These are phyloP conservation scores for Heterobasidion occidentale DNA, from an alignment of 1,284 basidiomycete genomes.

Conservation along the genomic window DNA sequence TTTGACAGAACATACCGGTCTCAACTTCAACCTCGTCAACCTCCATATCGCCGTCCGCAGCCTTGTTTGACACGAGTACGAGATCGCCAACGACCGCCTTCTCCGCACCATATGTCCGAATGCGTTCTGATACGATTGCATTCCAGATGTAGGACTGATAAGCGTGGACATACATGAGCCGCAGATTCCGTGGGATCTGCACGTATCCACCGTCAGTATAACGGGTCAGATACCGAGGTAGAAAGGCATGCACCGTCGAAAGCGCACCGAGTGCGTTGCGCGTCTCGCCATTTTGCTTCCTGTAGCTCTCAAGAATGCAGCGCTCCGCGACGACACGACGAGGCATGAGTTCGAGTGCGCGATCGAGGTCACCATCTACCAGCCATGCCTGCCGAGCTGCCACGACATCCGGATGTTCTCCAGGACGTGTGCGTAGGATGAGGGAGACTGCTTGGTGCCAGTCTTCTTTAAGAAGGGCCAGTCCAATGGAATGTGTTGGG, in stretches of 20 bases:
- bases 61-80: slow-evolving; percentile 56
- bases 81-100: slow-evolving; percentile 83
- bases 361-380: slow-evolving; percentile 67
- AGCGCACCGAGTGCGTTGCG: slow-evolving; percentile 83
- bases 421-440: slow-evolving; percentile 75
- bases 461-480: slow-evolving; percentile 81
- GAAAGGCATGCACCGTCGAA: slow-evolving; percentile 53
- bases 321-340: slow-evolving; percentile 88
- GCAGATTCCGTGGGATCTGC: slow-evolving; percentile 90
- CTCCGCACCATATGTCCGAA: slow-evolving; percentile 70
- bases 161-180: slow-evolving; percentile 97
- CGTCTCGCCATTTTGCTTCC: slow-evolving; percentile 70
- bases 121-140: slow-evolving; percentile 87
- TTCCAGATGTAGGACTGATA: slow-evolving; percentile 99
- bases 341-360: slow-evolving; percentile 79
- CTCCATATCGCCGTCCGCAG: slow-evolving; percentile 19
- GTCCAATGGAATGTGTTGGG: slow-evolving; percentile 90
- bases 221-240: not conserved
- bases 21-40: slow-evolving; percentile 26
- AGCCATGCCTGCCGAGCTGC: slow-evolving; percentile 80
- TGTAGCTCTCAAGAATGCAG: slow-evolving; percentile 85
- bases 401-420: slow-evolving; percentile 84
- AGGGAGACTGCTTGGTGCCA: slow-evolving; percentile 86
- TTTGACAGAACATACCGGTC: slow-evolving; percentile 22
- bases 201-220: not conserved